Base-by-base conservation (phyloP, 768 basidiomycete species). In the Sporobolomyces pararoseus region DNA sequence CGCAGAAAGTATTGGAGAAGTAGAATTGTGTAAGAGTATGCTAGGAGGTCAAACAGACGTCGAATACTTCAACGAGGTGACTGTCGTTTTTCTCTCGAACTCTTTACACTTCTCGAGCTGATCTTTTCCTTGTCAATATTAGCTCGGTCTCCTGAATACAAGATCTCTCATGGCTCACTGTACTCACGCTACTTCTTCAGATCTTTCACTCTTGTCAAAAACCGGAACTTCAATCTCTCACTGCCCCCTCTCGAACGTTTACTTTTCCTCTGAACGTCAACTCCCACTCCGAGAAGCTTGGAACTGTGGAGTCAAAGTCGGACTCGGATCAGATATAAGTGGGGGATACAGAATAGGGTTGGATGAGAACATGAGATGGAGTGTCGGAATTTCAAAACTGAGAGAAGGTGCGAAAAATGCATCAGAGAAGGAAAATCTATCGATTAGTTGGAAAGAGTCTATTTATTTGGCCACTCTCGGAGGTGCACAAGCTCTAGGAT, bases 231-330 rank as follows among this genome's bases (percentile, higher is more conserved):
- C 89, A 2, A 82, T 94, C 27, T 89, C 91, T 0, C 90, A 91
- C 75, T 95, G 92, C 78, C 92, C 92, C 0, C 82, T 95, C 17
- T 92, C 91, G 0, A 94, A 95, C 76, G 83, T 85, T 3, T 95
- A 94, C 79, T 91, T 94, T 79, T 91, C 89, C 0, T 83, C 71
- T n/a, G 75, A 85, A 17, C 81, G 84, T 63, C 85, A 87, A 1
- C 87, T 90, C 76, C 84, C 83, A 4, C 80, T 89, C 39, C 85
- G 86, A 37, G 89, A 91, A 78, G 89, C 89, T 6, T 80, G 92
- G 39, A 79, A 83, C 51, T 79, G 78, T 34, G 84, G 83, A 0
- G 86, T 91, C 35, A 84, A 82, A 32, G 85, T 94, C 16, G 92
- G 91, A 0, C 83, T 95, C 1, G 92, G 92, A 3, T 86, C 87